These are phyloP conservation scores for Leucosporidium scottii DNA, from an alignment of 768 basidiomycete species.

Conservation along the genomic window DNA sequence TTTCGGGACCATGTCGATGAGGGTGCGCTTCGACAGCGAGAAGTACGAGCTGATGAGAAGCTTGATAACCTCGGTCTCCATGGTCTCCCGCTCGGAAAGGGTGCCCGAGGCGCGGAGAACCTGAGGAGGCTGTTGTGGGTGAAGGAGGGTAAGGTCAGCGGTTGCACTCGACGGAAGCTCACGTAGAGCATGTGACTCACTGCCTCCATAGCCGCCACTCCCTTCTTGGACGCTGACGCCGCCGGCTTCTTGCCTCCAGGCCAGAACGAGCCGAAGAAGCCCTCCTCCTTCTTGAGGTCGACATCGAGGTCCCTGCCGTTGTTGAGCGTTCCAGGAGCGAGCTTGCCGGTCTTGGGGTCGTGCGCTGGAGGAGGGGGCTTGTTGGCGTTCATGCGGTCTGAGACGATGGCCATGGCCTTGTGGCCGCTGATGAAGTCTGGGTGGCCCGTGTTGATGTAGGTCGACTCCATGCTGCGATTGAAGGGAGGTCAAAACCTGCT, in stretches of 20 bases:
- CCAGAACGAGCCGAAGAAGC: constrained; percentile 88
- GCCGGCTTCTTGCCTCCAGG: constrained; percentile 45
- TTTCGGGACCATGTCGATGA: constrained; percentile 99
- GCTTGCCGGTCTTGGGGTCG: constrained; percentile 67
- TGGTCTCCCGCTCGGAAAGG: constrained; percentile 85
- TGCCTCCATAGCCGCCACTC: constrained; percentile 55
- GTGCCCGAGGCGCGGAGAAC: constrained; percentile 84
- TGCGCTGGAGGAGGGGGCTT: constrained; percentile 55
- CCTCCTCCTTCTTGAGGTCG: constrained; percentile 75
- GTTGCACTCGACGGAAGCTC: background rate
- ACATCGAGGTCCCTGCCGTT: constrained; percentile 93
- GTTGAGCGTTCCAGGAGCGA: constrained; percentile 61
- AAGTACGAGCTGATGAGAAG: constrained; percentile 73
- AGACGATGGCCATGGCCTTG: constrained; percentile 84
- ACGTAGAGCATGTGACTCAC: constrained; percentile 41
- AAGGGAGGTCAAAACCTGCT: background rate
- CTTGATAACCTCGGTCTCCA: constrained; percentile 99
- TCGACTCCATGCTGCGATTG: constrained; percentile 81
- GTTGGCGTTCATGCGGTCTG: constrained; percentile 69
- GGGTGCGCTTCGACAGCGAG: constrained; percentile 61
- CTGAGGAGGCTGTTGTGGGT: constrained; percentile 57
- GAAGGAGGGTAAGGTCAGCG: constrained; percentile 32
- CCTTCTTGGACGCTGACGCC: constrained; percentile 37
- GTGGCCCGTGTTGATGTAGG: constrained; percentile 98
- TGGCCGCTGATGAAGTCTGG: constrained; percentile 97